Evolutionary conservation across 495 filamentous ascomycete species (phyloP).

Genomic region (Podospora sp.): DNA sequence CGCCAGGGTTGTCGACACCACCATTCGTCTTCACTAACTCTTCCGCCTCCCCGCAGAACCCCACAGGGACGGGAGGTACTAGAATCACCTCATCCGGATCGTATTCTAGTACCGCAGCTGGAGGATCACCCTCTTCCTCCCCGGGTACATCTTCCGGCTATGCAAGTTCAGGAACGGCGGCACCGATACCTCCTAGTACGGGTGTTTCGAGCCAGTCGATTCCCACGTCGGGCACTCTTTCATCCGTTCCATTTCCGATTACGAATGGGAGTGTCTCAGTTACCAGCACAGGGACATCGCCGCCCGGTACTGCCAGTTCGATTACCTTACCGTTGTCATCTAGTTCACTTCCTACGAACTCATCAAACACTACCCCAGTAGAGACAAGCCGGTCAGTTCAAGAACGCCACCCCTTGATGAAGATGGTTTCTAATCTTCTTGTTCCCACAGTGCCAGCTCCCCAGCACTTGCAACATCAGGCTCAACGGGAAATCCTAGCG

Average conservation of each 20-base stretch:
- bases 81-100: neutral
- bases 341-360: neutral
- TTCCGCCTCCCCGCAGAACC: neutral
- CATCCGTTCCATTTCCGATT: conserved; percentile 3
- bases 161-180: neutral
- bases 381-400: neutral
- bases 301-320: neutral
- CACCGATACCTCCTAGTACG: neutral
- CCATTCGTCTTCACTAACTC: conserved; percentile 31
- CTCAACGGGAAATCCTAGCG: neutral
- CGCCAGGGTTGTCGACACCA: conserved; percentile 7
- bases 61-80: neutral
- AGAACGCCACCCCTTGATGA: neutral
- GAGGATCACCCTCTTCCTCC: neutral
- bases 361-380: neutral
- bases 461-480: neutral
- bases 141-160: neutral
- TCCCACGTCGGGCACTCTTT: neutral
- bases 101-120: neutral
- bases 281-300: neutral
- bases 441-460: neutral
- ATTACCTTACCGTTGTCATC: neutral
- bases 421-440: neutral
- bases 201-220: neutral
- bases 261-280: neutral